These are phyloP conservation scores for Austroboletus festivus DNA, from an alignment of 768 basidiomycete species.

Conservation along the genomic window DNA sequence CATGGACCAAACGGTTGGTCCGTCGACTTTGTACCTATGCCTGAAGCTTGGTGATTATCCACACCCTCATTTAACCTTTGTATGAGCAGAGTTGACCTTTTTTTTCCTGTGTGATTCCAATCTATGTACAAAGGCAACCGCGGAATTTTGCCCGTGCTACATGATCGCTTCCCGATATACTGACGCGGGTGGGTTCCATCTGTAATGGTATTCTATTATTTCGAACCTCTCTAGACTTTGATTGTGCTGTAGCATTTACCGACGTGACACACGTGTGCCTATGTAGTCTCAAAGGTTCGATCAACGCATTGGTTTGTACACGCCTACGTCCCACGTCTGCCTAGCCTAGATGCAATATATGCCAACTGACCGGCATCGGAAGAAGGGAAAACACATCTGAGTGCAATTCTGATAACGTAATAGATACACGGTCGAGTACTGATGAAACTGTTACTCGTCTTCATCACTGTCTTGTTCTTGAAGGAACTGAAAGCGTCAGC, in stretches of 20 bases:
- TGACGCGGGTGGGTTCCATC: background rate
- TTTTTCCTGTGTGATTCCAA: constrained; percentile 17
- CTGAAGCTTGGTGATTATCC: constrained; percentile 73
- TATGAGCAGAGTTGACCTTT: constrained; percentile 25
- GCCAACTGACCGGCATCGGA: background rate
- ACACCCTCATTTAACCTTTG: constrained; percentile 10
- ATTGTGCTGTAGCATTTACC: constrained; percentile 2
- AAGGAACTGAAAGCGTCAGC: constrained; percentile 71
- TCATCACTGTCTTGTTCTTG: constrained; percentile 81
- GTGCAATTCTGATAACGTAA: constrained; percentile 14
- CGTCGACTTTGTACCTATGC: constrained; percentile 70
- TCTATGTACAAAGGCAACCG: constrained; percentile 20
- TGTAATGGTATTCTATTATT: constrained; percentile 2
- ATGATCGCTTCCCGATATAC: constrained; percentile 11
- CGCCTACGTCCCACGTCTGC: constrained; percentile 2
- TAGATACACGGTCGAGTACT: constrained; percentile 13
- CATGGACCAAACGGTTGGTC: constrained; percentile 71
- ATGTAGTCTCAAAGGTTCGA: background rate
- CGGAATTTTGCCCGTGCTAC: constrained; percentile 14
- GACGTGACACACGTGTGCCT: background rate
- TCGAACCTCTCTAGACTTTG: background rate
- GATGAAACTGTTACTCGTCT: constrained; percentile 17
- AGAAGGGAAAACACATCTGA: constrained; percentile 10
- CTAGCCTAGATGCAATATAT: background rate
- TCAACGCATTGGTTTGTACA: background rate